A percentile compares a stretch with the other conserved stretches of the same genome.
Evolutionary conservation across 2,329 filamentous ascomycete genomes (phyloP).

Genomic region (Diplodia seriata): DNA sequence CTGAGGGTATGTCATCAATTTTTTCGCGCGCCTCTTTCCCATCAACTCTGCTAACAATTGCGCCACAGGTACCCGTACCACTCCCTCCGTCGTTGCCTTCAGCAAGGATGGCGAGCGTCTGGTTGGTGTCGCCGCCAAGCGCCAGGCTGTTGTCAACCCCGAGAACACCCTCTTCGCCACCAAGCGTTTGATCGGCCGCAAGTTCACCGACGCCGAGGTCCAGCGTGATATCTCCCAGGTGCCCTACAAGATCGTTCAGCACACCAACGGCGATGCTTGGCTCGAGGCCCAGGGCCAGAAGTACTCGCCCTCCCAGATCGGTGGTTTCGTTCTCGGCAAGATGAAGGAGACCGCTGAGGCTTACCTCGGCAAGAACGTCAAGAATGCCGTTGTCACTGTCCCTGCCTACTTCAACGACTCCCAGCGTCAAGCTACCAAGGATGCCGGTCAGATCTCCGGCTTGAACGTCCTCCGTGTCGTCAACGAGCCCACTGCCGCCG

Average conservation of each 20-base stretch:
- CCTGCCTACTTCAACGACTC: constrained; percentile 99
- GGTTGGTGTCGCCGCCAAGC: constrained; percentile 96
- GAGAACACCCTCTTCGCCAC: constrained; percentile 98
- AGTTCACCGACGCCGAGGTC: constrained; percentile 91
- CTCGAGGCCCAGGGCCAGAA: constrained; percentile 91
- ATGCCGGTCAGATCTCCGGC: constrained; percentile 94
- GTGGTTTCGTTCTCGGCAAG: constrained; percentile 95
- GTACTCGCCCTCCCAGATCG: constrained; percentile 98
- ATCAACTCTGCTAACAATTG: constrained; percentile 34
- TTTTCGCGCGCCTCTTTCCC: constrained; percentile 13
- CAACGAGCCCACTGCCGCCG: constrained; percentile 96
- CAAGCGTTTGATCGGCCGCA: constrained; percentile 97
- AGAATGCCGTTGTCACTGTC: constrained; percentile 97
- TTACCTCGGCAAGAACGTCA: constrained; percentile 86
- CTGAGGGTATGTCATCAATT: constrained; percentile 71
- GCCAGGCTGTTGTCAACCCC: constrained; percentile 96
- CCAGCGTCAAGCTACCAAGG: constrained; percentile 97
- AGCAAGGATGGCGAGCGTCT: constrained; percentile 94
- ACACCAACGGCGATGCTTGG: constrained; percentile 96
- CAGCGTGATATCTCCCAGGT: constrained; percentile 98
- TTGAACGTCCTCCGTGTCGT: constrained; percentile 97
- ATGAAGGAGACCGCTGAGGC: constrained; percentile 99
- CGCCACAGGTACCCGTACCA: constrained; percentile 77
- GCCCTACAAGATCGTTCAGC: constrained; percentile 97
- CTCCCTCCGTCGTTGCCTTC: constrained; percentile 94